phyloP scores from a whole-genome alignment of 257 asterid species.

The Coffea canephora region DNA sequence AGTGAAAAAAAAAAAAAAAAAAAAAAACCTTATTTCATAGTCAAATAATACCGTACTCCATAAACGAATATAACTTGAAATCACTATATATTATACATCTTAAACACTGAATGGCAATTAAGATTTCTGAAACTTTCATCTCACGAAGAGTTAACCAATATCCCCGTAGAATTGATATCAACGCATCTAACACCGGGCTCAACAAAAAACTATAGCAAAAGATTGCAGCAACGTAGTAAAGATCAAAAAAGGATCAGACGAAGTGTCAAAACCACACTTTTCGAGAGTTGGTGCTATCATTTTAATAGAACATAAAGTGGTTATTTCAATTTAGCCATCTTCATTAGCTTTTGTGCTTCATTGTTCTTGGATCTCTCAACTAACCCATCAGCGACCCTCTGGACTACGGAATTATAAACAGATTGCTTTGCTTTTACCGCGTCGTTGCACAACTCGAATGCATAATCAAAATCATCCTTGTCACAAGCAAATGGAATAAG shows the following conservation, averaged over 20 bases:
- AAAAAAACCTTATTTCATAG: no score
- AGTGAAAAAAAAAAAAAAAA: no score
- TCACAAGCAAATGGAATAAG: slow-evolving; percentile 39
- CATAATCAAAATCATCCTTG: slow-evolving; percentile 33
- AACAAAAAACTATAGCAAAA: no score
- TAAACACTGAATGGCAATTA: no score
- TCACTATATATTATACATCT: no score
- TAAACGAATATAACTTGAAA: no score
- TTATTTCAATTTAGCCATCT: slow-evolving; percentile 21
- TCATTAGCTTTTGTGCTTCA: slow-evolving; percentile 33
- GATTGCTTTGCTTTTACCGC: slow-evolving; percentile 11
- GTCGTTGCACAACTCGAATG: slow-evolving; percentile 39
- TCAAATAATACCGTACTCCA: no score
- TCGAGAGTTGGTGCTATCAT: not conserved
- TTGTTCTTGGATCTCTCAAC: slow-evolving; percentile 27
- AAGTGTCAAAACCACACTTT: not conserved
- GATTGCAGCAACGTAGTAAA: not conserved
- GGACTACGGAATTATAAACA: slow-evolving; percentile 18
- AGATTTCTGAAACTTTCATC: no score
- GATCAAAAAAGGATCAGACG: not conserved
- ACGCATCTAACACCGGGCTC: not conserved
- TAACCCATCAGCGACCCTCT: slow-evolving; percentile 32
- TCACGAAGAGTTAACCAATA: no score
- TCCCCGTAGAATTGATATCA: no score
- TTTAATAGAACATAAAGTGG: not conserved